Percentiles rank a stretch among this genome's conserved stretches.
phyloP scores from a whole-genome alignment of 139 green algal species.

The Chlamydomonas applanata region DNA sequence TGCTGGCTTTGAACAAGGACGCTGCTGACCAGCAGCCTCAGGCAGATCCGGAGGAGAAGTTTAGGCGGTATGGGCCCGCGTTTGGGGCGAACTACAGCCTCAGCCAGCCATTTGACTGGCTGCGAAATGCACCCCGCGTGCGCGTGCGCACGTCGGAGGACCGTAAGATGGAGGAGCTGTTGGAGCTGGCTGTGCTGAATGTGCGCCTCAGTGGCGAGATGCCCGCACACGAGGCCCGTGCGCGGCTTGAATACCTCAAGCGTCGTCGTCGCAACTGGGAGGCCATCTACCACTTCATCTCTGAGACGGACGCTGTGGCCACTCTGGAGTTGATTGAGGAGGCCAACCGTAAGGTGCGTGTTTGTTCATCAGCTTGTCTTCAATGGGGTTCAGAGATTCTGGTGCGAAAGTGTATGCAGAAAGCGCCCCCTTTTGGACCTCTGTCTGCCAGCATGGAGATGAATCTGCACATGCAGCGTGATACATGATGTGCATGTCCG shows the following conservation, averaged over 20 bases:
- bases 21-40: no score
- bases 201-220: constrained; percentile 56
- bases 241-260: constrained; percentile 71
- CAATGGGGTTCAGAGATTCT: no score
- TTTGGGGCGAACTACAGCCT: constrained; percentile 43
- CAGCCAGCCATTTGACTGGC: constrained; percentile 19
- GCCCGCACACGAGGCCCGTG: constrained; percentile 40
- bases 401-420: no score
- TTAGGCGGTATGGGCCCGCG: constrained; percentile 34
- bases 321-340: constrained; percentile 80
- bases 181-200: constrained; percentile 76
- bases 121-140: constrained; percentile 61
- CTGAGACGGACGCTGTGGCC: constrained; percentile 60
- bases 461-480: no score
- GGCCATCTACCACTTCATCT: constrained; percentile 74
- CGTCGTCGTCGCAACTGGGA: constrained; percentile 70
- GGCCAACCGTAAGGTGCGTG: constrained; percentile 63
- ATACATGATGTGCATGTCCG: constrained; percentile 7
- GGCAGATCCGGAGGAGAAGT: constrained; percentile 39
- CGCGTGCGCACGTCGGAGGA: constrained; percentile 48
- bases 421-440: not conserved
- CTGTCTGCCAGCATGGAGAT: not conserved
- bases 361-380: no score
- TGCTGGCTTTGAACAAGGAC: no score
- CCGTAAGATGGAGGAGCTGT: constrained; percentile 60